phyloP scores from a whole-genome alignment of 2,329 filamentous ascomycete genomes.

The Botryosphaeria agaves region DNA sequence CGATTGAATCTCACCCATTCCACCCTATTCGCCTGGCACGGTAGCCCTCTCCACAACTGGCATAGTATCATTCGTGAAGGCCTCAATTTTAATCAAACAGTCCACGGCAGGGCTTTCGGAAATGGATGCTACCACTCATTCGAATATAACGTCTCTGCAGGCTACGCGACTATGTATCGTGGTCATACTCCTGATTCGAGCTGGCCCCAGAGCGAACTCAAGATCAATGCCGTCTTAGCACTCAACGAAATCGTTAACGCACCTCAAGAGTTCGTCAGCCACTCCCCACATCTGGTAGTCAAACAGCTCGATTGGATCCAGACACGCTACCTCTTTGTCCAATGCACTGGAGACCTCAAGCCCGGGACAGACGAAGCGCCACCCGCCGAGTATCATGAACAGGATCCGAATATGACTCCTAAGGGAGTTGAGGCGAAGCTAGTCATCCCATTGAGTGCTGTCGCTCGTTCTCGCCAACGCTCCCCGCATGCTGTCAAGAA shows the following conservation, averaged over 20 bases:
- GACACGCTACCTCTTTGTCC: conserved; percentile 65
- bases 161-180: conserved; percentile 26
- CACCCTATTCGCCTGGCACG: conserved; percentile 78
- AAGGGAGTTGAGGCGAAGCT: conserved; percentile 22
- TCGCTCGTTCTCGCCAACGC: conserved; percentile 26
- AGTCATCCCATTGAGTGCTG: conserved; percentile 34
- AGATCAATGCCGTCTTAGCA: conserved; percentile 43
- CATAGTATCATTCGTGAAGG: conserved; percentile 77
- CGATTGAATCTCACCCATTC: conserved; percentile 32
- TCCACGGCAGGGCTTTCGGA: conserved; percentile 54
- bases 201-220: conserved; percentile 56
- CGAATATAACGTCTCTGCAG: conserved; percentile 36
- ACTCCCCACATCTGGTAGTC: conserved; percentile 51
- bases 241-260: conserved; percentile 76
- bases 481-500: conserved; percentile 6
- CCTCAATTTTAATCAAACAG: conserved; percentile 47
- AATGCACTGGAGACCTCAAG: conserved; percentile 9
- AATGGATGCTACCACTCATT: conserved; percentile 69
- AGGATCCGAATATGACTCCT: conserved; percentile 24
- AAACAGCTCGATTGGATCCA: conserved; percentile 72
- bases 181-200: conserved; percentile 1
- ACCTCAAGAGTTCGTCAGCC: conserved; percentile 40
- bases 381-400: conserved; percentile 9
- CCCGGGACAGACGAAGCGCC: conserved; percentile 7
- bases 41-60: conserved; percentile 63